Evolutionary conservation across 257 asterid genomes (phyloP).

Genomic region (Fraxinus americana): DNA sequence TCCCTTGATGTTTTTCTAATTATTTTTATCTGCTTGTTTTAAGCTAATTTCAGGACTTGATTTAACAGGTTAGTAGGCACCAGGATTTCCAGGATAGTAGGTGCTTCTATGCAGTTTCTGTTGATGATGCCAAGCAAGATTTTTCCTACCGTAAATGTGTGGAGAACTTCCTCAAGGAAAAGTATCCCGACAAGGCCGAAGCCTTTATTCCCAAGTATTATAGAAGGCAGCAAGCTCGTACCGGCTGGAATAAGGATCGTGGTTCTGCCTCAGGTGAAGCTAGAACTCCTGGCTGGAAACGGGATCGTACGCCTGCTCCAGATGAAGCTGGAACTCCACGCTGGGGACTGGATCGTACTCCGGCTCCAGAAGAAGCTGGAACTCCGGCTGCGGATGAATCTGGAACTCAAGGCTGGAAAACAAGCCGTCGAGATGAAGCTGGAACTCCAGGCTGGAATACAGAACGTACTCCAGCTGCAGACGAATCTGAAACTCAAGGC

Average conservation of each 20-base stretch:
- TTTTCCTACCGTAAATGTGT: constrained; percentile 84
- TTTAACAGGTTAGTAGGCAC: constrained; percentile 69
- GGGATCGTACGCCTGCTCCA: not conserved
- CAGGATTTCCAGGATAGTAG: constrained; percentile 71
- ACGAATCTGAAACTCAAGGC: not conserved
- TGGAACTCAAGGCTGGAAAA: not conserved
- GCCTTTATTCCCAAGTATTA: constrained; percentile 65
- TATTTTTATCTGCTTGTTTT: not conserved
- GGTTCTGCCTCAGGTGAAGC: constrained; percentile 15
- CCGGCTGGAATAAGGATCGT: constrained; percentile 52
- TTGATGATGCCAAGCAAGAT: constrained; percentile 67
- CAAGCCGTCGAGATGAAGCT: not conserved
- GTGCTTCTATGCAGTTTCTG: constrained; percentile 76
- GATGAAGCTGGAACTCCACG: constrained; percentile 6
- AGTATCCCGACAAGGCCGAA: constrained; percentile 77
- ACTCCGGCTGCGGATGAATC: constrained; percentile 14
- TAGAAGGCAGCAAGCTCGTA: constrained; percentile 59
- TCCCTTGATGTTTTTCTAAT: not conserved
- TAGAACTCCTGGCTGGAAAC: not conserved
- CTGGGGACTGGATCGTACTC: constrained; percentile 22
- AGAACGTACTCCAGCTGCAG: not conserved
- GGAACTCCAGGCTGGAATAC: not conserved
- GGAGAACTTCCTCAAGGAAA: constrained; percentile 57
- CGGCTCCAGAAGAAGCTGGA: constrained; percentile 21
- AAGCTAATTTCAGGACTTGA: constrained; percentile 31